These are phyloP conservation scores for Tillandsia fasciculata DNA, from an alignment of 176 grass and related monocot species.

Conservation along the genomic window DNA sequence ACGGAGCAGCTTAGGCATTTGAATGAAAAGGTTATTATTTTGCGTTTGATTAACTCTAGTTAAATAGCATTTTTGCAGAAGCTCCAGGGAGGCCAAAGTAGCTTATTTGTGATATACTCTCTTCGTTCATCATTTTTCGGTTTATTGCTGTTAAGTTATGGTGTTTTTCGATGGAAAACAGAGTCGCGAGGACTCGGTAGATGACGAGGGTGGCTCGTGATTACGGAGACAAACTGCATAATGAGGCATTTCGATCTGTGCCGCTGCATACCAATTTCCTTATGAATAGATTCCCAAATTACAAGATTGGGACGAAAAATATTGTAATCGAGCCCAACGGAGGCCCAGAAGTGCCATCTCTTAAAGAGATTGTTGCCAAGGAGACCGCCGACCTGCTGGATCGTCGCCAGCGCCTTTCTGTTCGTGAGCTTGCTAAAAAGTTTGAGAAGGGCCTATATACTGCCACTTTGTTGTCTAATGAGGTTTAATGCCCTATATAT, in stretches of 20 bases:
- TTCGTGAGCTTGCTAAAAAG: constrained; percentile 75
- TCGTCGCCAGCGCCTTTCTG: constrained; percentile 58
- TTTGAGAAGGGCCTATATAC: constrained; percentile 83
- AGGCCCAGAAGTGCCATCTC: constrained; percentile 29
- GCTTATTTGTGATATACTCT: too few relatives aligned
- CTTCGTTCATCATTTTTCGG: too few relatives aligned
- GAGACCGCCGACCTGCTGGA: constrained; percentile 51
- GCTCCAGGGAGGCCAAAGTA: too few relatives aligned
- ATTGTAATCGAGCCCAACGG: constrained; percentile 50
- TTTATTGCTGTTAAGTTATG: too few relatives aligned
- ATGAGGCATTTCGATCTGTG: constrained; percentile 29
- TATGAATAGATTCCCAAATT: constrained; percentile 51
- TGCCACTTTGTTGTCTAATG: constrained; percentile 62
- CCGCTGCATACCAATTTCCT: constrained; percentile 44
- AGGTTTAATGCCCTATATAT: constrained; percentile 29
- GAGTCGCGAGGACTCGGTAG: neutral
- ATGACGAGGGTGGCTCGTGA: constrained; percentile 23
- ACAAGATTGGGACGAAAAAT: constrained; percentile 51
- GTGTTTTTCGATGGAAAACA: neutral
- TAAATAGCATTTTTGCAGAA: too few relatives aligned
- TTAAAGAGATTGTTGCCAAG: constrained; percentile 67
- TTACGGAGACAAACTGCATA: constrained; percentile 37
- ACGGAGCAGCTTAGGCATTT: too few relatives aligned
- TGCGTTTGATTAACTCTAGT: too few relatives aligned
- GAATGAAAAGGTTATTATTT: too few relatives aligned